A percentile compares a stretch with the other conserved stretches of the same genome.
phyloP scores from a whole-genome alignment of 78 protist species.

The Dictyostelium capitatum region DNA sequence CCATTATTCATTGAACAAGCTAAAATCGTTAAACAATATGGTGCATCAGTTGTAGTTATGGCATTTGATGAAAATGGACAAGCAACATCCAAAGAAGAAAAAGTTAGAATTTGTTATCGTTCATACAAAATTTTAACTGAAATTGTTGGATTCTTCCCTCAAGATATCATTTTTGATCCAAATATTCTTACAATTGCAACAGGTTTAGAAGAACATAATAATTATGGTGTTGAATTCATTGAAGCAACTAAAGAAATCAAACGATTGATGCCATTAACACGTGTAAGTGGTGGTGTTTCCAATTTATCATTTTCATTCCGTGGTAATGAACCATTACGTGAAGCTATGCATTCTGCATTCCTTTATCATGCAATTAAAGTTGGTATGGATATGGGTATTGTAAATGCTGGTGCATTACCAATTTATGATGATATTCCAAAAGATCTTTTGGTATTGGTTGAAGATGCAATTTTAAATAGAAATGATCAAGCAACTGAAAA shows the following conservation, averaged over 20 bases:
- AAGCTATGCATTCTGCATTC: slow-evolving; percentile 98
- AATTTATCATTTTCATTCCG: slow-evolving; percentile 99
- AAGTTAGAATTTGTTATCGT: slow-evolving; percentile 96
- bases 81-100: slow-evolving; percentile 92
- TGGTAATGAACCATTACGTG: slow-evolving; percentile 94
- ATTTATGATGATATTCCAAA: slow-evolving; percentile 94
- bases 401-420: slow-evolving; percentile 97
- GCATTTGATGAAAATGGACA: slow-evolving; percentile 99
- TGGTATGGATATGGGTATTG: slow-evolving; percentile 99
- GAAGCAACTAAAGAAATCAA: slow-evolving; percentile 91
- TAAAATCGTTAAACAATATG: slow-evolving; percentile 88
- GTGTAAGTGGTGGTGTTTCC: slow-evolving; percentile 98
- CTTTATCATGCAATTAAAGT: slow-evolving; percentile 93
- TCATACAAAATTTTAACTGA: slow-evolving; percentile 93
- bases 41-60: slow-evolving; percentile 98
- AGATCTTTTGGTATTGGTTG: slow-evolving; percentile 75
- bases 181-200: slow-evolving; percentile 98
- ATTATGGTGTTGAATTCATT: slow-evolving; percentile 97
- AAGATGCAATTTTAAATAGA: slow-evolving; percentile 83
- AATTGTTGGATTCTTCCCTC: slow-evolving; percentile 90
- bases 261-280: slow-evolving; percentile 87
- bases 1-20: slow-evolving; percentile 94
- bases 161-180: slow-evolving; percentile 99
- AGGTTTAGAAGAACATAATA: slow-evolving; percentile 98
- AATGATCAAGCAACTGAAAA: slow-evolving; percentile 70